Evolutionary conservation across 176 grass and related monocot genomes (phyloP).

Genomic region (Oryza meridionalis): DNA sequence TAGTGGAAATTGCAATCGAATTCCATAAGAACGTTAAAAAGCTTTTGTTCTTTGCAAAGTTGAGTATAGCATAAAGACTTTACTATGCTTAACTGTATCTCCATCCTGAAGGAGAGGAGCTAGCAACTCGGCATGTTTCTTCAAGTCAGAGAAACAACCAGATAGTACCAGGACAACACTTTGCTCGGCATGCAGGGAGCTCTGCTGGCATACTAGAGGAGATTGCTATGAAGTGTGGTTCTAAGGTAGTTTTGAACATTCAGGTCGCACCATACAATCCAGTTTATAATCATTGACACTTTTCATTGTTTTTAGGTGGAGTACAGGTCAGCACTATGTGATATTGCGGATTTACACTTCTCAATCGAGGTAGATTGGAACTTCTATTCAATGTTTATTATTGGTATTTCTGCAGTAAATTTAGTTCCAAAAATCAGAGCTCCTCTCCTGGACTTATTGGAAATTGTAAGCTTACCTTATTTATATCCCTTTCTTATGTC

Average conservation of each 20-base stretch:
- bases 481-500: constrained; percentile 6
- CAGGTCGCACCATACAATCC: neutral
- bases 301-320: constrained; percentile 69
- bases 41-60: constrained; percentile 12
- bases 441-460: neutral
- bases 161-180: constrained; percentile 43
- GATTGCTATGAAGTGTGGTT: constrained; percentile 85
- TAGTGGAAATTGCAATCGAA: neutral
- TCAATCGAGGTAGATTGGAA: constrained; percentile 76
- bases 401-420: constrained; percentile 5
- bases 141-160: constrained; percentile 54
- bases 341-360: constrained; percentile 78
- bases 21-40: neutral
- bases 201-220: constrained; percentile 65
- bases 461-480: constrained; percentile 9
- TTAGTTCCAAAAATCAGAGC: neutral
- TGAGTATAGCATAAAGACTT: neutral
- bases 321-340: constrained; percentile 65
- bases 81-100: constrained; percentile 37
- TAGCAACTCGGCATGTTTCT: constrained; percentile 23
- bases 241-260: constrained; percentile 63
- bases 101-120: constrained; percentile 51
- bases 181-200: constrained; percentile 39
- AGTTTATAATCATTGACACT: constrained; percentile 26
- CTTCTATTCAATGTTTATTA: neutral